Conservation (phyloP, 345 rosid species). For the Abelmoschus esculentus region DNA sequence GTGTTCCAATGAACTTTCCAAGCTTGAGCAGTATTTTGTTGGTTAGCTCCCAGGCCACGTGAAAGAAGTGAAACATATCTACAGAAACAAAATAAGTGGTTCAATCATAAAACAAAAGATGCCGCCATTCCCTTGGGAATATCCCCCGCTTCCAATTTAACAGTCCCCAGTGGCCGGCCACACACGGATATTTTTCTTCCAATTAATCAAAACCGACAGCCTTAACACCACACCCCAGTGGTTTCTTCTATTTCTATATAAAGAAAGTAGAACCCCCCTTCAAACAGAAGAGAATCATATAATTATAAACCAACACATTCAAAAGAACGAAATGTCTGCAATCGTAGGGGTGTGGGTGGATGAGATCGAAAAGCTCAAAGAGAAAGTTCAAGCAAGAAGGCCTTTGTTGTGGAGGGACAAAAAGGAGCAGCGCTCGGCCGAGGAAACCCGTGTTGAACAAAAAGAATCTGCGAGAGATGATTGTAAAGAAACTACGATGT, state of each 20-base stretch:
- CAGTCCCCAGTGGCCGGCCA: background rate
- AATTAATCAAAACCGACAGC: background rate
- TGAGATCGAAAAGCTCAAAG: conserved; percentile 46
- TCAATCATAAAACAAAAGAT: background rate
- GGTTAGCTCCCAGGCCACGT: background rate
- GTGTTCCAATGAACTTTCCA: no score
- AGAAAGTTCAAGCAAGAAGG: conserved; percentile 32
- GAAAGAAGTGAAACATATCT: background rate
- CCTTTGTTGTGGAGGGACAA: conserved; percentile 21
- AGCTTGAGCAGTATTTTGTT: conserved; percentile 1
- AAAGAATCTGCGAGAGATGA: conserved; percentile 21
- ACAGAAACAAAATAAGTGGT: background rate
- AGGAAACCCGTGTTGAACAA: conserved; percentile 17
- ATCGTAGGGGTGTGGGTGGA: conserved; percentile 42
- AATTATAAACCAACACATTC: background rate
- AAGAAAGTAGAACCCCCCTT: background rate
- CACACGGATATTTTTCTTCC: conserved; percentile 1
- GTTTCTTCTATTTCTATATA: background rate
- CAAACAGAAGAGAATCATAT: background rate
- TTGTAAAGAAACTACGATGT: conserved; percentile 23
- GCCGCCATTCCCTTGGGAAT: background rate
- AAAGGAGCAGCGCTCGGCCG: conserved; percentile 7
- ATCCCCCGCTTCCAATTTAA: background rate
- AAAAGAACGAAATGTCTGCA: conserved; percentile 31
- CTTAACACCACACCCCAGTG: background rate